Conservation (phyloP, 768 basidiomycete species). For the Pleurotus tuber-regium region DNA sequence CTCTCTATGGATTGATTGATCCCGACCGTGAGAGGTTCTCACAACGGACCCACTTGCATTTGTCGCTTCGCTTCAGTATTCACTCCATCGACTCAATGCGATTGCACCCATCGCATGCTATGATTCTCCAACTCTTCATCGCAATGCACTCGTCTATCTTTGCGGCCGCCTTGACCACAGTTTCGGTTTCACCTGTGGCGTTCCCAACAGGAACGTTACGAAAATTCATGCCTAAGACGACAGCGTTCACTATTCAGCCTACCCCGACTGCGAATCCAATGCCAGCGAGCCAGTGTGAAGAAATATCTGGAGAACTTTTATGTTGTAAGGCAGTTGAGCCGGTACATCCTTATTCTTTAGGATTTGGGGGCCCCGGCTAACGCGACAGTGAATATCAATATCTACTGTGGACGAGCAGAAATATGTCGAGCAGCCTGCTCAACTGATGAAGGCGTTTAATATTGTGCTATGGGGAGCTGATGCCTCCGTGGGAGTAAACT, state of each 20-base stretch:
- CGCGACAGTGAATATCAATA: background rate
- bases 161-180: constrained; percentile 1
- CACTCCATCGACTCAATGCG: too few relatives aligned
- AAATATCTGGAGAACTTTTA: background rate
- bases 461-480: background rate
- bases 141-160: too few relatives aligned
- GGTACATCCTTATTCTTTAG: background rate
- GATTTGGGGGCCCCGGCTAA: background rate
- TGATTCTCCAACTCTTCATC: too few relatives aligned
- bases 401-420: background rate
- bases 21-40: too few relatives aligned
- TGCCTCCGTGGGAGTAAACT: background rate
- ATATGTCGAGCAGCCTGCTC: background rate
- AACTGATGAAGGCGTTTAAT: background rate
- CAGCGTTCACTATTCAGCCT: background rate
- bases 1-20: too few relatives aligned
- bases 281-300: background rate
- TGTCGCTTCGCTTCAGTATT: too few relatives aligned
- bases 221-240: background rate
- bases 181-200: background rate
- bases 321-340: background rate
- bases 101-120: too few relatives aligned
- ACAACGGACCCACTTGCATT: too few relatives aligned
- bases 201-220: background rate
- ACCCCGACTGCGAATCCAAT: background rate